Conservation (phyloP, 306 rosid species). For the Acacia acuminata region DNA sequence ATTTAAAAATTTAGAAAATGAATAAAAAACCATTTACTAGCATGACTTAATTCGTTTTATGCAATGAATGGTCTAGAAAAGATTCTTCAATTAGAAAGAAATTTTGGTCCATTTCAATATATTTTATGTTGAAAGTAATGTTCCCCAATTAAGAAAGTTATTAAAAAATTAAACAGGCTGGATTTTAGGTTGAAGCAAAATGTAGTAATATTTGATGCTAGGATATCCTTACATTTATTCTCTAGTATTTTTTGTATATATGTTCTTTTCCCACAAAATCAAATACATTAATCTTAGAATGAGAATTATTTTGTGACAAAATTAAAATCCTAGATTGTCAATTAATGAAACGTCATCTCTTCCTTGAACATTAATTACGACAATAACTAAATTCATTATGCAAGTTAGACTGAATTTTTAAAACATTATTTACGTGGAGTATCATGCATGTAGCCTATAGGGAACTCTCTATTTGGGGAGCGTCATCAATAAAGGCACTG, state of each 20-base stretch:
- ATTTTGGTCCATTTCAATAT: background rate
- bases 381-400: background rate
- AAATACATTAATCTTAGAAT: background rate
- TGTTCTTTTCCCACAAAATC: background rate
- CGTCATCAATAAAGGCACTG: constrained; percentile 38
- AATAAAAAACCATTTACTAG: background rate
- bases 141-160: background rate
- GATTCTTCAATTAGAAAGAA: background rate
- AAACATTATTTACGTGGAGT: constrained; percentile 1
- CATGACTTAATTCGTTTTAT: background rate
- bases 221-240: background rate
- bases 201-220: background rate
- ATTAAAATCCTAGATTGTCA: background rate
- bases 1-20: background rate
- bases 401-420: background rate
- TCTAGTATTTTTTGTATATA: no score
- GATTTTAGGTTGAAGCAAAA: background rate
- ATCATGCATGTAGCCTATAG: background rate
- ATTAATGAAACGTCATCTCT: background rate
- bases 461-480: background rate
- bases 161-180: background rate
- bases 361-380: background rate
- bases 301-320: background rate
- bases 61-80: background rate
- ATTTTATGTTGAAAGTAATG: background rate